These are phyloP conservation scores for Aspergillus biplanus DNA, from an alignment of 495 filamentous ascomycete species.

Conservation along the genomic window DNA sequence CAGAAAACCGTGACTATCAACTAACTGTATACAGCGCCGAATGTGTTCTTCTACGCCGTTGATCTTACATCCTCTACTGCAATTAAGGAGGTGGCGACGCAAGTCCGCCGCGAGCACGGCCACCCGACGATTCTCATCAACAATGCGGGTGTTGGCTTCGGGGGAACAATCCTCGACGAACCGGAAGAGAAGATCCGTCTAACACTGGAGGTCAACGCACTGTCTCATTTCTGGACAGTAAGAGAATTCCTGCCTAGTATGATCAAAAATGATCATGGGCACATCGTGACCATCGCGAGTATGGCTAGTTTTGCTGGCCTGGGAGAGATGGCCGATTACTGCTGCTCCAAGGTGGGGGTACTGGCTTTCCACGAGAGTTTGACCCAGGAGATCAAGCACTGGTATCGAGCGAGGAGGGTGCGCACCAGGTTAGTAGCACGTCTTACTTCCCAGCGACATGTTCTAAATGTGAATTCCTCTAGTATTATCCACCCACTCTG, in stretches of 20 bases:
- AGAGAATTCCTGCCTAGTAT: constrained; percentile 64
- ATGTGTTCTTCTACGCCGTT: constrained; percentile 49
- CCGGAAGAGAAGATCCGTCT: constrained; percentile 46
- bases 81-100: constrained; percentile 44
- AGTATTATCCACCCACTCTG: constrained; percentile 49
- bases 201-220: constrained; percentile 61
- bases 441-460: background rate
- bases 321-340: constrained; percentile 56
- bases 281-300: constrained; percentile 59
- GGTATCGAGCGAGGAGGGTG: constrained; percentile 45
- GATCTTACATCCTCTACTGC: constrained; percentile 54
- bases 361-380: constrained; percentile 57
- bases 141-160: constrained; percentile 59
- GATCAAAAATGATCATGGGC: constrained; percentile 62
- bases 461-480: background rate
- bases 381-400: constrained; percentile 43
- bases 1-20: background rate
- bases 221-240: constrained; percentile 58
- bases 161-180: constrained; percentile 49
- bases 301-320: constrained; percentile 55
- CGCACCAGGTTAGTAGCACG: constrained; percentile 39
- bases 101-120: constrained; percentile 49
- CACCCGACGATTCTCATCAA: constrained; percentile 60
- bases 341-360: constrained; percentile 56
- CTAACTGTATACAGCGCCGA: constrained; percentile 27